phyloP scores from a whole-genome alignment of 1,284 basidiomycete genomes.

The Neotropicomus parvogracilis region DNA sequence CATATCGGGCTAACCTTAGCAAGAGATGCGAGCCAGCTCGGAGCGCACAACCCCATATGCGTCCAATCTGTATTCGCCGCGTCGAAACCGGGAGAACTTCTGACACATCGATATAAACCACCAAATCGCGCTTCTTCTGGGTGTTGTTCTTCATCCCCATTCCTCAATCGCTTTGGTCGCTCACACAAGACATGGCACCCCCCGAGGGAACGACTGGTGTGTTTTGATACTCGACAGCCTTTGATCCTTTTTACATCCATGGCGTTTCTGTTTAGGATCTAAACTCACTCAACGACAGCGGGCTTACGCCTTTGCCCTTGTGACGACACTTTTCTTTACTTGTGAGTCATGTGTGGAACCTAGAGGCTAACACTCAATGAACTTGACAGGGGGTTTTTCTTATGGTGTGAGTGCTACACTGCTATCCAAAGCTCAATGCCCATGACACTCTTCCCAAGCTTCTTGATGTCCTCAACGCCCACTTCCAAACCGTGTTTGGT shows the following conservation, averaged over 20 bases:
- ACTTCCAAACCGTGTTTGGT: slow-evolving; percentile 70
- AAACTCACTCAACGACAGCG: slow-evolving; percentile 47
- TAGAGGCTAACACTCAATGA: not conserved
- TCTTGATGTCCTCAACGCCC: slow-evolving; percentile 81
- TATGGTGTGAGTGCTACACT: slow-evolving; percentile 52
- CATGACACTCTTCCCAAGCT: slow-evolving; percentile 41
- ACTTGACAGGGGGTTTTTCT: slow-evolving; percentile 59
- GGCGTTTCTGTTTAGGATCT: slow-evolving; percentile 34
- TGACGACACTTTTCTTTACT: slow-evolving; percentile 79
- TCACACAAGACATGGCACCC: slow-evolving; percentile 26
- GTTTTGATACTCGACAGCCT: slow-evolving; percentile 10
- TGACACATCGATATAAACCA: slow-evolving; percentile 21
- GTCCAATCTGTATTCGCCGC: slow-evolving; percentile 2
- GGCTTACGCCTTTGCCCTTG: slow-evolving; percentile 63
- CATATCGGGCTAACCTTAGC: not conserved
- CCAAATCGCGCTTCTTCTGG: not conserved
- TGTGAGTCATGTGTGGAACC: slow-evolving; percentile 43
- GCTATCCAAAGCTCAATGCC: not conserved
- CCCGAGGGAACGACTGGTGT: slow-evolving; percentile 38
- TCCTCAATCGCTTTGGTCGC: not conserved
- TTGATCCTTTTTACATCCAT: not conserved
- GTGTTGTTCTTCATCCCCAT: slow-evolving; percentile 5
- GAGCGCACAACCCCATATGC: not conserved
- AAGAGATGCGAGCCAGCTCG: not conserved
- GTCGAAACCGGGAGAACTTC: slow-evolving; percentile 4